These are phyloP conservation scores for Papilionanthe hybrid DNA, from an alignment of 116 monocot species.

Conservation along the genomic window DNA sequence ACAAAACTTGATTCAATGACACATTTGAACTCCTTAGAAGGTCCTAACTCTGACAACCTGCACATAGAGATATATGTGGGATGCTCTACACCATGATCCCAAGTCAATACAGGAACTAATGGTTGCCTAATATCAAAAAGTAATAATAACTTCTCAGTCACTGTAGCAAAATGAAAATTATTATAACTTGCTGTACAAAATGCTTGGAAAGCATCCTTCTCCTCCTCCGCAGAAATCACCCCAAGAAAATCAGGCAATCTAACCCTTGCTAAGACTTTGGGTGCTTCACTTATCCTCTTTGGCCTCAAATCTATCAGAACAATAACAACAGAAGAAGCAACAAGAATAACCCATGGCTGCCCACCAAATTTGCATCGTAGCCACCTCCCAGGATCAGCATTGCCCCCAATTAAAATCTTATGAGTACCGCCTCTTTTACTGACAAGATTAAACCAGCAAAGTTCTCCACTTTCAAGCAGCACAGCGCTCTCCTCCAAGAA, in stretches of 20 bases:
- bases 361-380: slow-evolving; percentile 61
- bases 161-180: slow-evolving; percentile 54
- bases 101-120: slow-evolving; percentile 52
- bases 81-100: slow-evolving; percentile 59
- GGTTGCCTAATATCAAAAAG: slow-evolving; percentile 63
- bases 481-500: slow-evolving; percentile 48
- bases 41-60: slow-evolving; percentile 58
- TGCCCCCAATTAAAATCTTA: slow-evolving; percentile 19
- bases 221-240: slow-evolving; percentile 14
- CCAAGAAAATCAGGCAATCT: slow-evolving; percentile 13
- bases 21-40: slow-evolving; percentile 26
- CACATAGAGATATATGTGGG: slow-evolving; percentile 61
- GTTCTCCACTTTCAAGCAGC: slow-evolving; percentile 67
- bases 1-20: slow-evolving; percentile 49
- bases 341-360: slow-evolving; percentile 68
- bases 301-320: slow-evolving; percentile 62
- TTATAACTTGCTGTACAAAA: slow-evolving; percentile 50
- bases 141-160: slow-evolving; percentile 41
- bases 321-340: slow-evolving; percentile 39
- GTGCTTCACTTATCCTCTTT: slow-evolving; percentile 5
- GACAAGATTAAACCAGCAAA: slow-evolving; percentile 56
- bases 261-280: slow-evolving; percentile 37
- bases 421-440: slow-evolving; percentile 28
- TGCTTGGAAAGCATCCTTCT: slow-evolving; percentile 35
- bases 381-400: slow-evolving; percentile 30